A percentile compares a stretch with the other conserved stretches of the same genome.
These are phyloP conservation scores for Trichoderma oligosporum DNA, from an alignment of 2,329 filamentous ascomycete species.

Conservation along the genomic window DNA sequence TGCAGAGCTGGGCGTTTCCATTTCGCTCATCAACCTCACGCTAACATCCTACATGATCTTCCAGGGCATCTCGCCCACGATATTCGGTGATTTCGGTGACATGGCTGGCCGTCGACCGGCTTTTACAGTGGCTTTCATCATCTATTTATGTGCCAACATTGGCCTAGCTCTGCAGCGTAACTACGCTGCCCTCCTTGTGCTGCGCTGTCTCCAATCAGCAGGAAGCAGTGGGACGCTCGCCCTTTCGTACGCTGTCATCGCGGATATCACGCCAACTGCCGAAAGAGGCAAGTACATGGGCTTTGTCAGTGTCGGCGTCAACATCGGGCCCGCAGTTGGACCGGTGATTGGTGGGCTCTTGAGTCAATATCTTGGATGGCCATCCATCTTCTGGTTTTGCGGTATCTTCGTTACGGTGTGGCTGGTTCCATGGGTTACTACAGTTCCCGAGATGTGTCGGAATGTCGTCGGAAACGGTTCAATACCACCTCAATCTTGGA, in stretches of 20 bases:
- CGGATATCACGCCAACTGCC: constrained; percentile 64
- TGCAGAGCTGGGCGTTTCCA: constrained; percentile 37
- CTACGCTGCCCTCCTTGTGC: constrained; percentile 55
- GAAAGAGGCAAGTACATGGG: constrained; percentile 73
- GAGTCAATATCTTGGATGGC: constrained; percentile 61
- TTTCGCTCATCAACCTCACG: constrained; percentile 45
- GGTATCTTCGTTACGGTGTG: constrained; percentile 51
- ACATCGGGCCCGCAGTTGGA: constrained; percentile 52
- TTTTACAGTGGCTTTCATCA: constrained; percentile 53
- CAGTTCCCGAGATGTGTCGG: constrained; percentile 57
- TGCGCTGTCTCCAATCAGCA: constrained; percentile 59
- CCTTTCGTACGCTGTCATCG: constrained; percentile 66
- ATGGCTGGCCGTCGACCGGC: constrained; percentile 58
- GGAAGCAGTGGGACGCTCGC: constrained; percentile 69
- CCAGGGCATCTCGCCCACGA: constrained; percentile 57
- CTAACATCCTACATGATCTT: constrained; percentile 62
- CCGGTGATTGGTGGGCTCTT: constrained; percentile 64
- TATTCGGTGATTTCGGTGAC: constrained; percentile 61
- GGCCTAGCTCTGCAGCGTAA: constrained; percentile 56
- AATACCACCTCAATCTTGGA: constrained; percentile 54
- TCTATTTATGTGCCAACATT: constrained; percentile 57
- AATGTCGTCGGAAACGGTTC: constrained; percentile 62
- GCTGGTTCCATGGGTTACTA: constrained; percentile 51
- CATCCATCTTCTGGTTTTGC: constrained; percentile 67
- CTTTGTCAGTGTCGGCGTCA: constrained; percentile 56